Conservation (phyloP, 176 grass and related monocot genomes). For the Phoenix roebelenii region DNA sequence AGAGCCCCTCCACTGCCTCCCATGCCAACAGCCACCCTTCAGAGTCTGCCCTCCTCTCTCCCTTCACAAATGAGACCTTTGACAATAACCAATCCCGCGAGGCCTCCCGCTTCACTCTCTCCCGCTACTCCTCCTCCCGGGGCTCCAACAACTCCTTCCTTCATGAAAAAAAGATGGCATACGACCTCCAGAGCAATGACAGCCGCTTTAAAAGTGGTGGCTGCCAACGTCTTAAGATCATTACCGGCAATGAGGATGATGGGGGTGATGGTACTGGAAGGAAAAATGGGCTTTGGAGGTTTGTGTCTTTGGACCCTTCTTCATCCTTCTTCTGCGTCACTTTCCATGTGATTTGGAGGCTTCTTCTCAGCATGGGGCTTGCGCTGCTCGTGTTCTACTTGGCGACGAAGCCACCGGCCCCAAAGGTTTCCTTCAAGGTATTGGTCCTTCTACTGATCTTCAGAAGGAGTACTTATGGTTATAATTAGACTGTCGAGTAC, state of each 20-base stretch:
- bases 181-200: too few relatives aligned
- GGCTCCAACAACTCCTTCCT: conserved; percentile 85
- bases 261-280: not conserved
- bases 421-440: conserved; percentile 49
- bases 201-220: not conserved
- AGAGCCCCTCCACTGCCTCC: conserved; percentile 80
- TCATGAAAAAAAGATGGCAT: conserved; percentile 33
- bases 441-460: not conserved
- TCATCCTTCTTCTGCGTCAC: conserved; percentile 54
- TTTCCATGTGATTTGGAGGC: conserved; percentile 71
- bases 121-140: conserved; percentile 84
- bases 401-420: conserved; percentile 44
- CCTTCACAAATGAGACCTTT: not conserved
- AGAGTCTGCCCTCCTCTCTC: conserved; percentile 54
- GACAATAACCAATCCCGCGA: not conserved
- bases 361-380: conserved; percentile 45
- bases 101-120: conserved; percentile 57
- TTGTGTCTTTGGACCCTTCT: conserved; percentile 53
- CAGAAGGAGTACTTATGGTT: too few relatives aligned
- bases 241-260: conserved; percentile 6
- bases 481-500: too few relatives aligned
- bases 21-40: conserved; percentile 54
- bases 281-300: conserved; percentile 47
- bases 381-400: conserved; percentile 72
- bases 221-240: conserved; percentile 9